phyloP scores from a whole-genome alignment of 768 basidiomycete genomes.

The Boletus sp. region DNA sequence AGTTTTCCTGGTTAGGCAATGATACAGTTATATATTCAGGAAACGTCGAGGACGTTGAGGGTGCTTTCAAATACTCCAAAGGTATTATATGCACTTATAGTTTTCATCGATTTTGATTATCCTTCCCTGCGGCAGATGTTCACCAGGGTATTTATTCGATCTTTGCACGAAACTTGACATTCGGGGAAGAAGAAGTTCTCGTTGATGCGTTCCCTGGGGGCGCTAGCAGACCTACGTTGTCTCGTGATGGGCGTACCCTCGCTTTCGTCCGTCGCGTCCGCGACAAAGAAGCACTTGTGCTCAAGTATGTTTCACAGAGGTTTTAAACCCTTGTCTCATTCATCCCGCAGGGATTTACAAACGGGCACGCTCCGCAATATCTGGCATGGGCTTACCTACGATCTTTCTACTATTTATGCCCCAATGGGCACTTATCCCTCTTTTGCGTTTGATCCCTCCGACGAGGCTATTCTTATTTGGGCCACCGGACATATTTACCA shows the following conservation, averaged over 20 bases:
- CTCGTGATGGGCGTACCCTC: constrained; percentile 62
- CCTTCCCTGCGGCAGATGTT: constrained; percentile 43
- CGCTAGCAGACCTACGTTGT: constrained; percentile 70
- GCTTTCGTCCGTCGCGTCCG: constrained; percentile 73
- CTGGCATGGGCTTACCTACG: constrained; percentile 70
- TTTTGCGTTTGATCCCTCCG: constrained; percentile 50
- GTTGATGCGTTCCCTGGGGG: constrained; percentile 62
- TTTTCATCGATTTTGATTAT: neutral
- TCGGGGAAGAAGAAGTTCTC: constrained; percentile 46
- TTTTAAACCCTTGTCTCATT: neutral
- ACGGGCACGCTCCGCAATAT: constrained; percentile 63
- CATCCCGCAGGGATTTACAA: constrained; percentile 50
- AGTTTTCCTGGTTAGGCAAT: constrained; percentile 57
- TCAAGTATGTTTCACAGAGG: constrained; percentile 57
- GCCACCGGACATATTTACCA: constrained; percentile 67
- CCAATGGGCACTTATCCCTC: constrained; percentile 82
- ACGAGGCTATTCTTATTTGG: constrained; percentile 58
- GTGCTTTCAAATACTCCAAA: constrained; percentile 59
- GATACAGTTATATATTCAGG: constrained; percentile 64
- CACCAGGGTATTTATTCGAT: constrained; percentile 71
- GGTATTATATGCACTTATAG: constrained; percentile 34
- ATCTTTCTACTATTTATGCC: constrained; percentile 58
- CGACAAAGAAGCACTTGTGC: constrained; percentile 68
- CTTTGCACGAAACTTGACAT: constrained; percentile 62
- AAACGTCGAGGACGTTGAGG: constrained; percentile 51